A percentile compares a stretch with the other conserved stretches of the same genome.
phyloP scores from a whole-genome alignment of 208 protist genomes.

The Endotrypanum monterogeii region DNA sequence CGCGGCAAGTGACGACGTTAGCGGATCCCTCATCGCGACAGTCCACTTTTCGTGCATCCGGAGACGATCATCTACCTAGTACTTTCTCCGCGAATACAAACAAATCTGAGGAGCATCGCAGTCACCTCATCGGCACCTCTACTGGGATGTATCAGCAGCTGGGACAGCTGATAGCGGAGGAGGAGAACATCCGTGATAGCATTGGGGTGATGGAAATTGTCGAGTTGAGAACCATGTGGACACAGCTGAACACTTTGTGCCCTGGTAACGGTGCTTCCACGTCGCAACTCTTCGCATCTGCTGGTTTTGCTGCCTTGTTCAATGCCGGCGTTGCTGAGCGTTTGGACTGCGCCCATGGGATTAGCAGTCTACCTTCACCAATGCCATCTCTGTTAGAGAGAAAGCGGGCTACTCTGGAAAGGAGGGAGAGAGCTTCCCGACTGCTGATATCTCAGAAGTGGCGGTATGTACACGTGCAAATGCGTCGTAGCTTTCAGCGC shows the following conservation, averaged over 20 bases:
- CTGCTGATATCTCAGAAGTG: constrained; percentile 3
- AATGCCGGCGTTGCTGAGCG: not conserved
- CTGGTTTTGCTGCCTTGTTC: too few species aligned
- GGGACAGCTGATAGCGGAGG: constrained; percentile 16
- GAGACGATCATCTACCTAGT: not conserved
- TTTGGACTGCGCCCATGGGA: not conserved
- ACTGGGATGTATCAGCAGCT: constrained; percentile 11
- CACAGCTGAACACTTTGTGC: constrained; percentile 11
- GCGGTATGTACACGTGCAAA: constrained; percentile 2
- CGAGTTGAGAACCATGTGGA: constrained; percentile 2
- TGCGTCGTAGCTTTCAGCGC: constrained; percentile 1
- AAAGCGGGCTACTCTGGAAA: not conserved
- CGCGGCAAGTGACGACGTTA: not conserved
- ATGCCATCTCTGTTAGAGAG: too few species aligned
- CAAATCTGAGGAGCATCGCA: not conserved
- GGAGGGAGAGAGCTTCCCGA: not conserved
- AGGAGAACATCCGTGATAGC: constrained; percentile 10
- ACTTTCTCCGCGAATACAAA: not conserved
- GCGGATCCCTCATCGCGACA: not conserved
- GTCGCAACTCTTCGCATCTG: too few species aligned
- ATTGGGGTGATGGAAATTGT: not conserved
- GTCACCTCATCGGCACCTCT: constrained; percentile 8
- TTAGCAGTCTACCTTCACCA: too few species aligned
- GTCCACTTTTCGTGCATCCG: not conserved
- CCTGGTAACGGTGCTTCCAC: constrained; percentile 13